Conservation (phyloP, 1,139 yeast species). For the Cylindricascospora bacillispora region DNA sequence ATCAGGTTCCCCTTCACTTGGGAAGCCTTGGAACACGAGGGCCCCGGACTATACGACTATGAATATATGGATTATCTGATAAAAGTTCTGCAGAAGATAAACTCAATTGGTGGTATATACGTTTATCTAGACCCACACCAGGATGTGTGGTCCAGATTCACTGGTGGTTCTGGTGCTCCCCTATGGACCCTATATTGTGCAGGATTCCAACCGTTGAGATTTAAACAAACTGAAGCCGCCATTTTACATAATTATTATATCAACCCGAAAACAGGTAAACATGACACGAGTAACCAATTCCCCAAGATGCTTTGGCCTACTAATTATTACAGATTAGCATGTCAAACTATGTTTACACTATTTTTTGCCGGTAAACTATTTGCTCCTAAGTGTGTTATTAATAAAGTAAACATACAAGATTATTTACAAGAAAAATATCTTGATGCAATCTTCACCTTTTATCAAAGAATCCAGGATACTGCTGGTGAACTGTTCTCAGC, state of each 20-base stretch:
- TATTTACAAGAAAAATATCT: slow-evolving; percentile 57
- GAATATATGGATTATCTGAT: slow-evolving; percentile 63
- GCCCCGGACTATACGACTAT: slow-evolving; percentile 75
- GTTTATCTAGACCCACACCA: slow-evolving; percentile 86
- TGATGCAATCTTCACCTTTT: slow-evolving; percentile 41
- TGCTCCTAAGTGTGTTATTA: slow-evolving; percentile 58
- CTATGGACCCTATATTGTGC: slow-evolving; percentile 94
- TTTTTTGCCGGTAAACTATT: slow-evolving; percentile 66
- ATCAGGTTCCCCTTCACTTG: slow-evolving; percentile 71
- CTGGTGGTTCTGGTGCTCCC: slow-evolving; percentile 97
- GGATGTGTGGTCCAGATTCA: slow-evolving; percentile 83
- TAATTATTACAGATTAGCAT: slow-evolving; percentile 65
- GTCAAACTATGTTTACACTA: slow-evolving; percentile 72
- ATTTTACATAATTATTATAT: slow-evolving; percentile 46
- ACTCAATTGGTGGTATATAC: slow-evolving; percentile 58
- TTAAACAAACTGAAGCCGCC: slow-evolving; percentile 60
- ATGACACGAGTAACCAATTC: slow-evolving; percentile 25
- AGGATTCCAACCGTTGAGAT: slow-evolving; percentile 67
- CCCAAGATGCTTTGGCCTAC: slow-evolving; percentile 94
- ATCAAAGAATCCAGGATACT: slow-evolving; percentile 34
- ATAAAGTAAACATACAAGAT: slow-evolving; percentile 67
- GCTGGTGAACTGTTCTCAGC: slow-evolving; percentile 45
- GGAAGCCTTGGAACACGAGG: slow-evolving; percentile 87
- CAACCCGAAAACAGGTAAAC: slow-evolving; percentile 24
- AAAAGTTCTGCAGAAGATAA: slow-evolving; percentile 44